Evolutionary conservation across 1,139 yeast genomes (phyloP), one percentile per base, ranked within the genome.

Genomic region (Suhomyces terraborum): DNA sequence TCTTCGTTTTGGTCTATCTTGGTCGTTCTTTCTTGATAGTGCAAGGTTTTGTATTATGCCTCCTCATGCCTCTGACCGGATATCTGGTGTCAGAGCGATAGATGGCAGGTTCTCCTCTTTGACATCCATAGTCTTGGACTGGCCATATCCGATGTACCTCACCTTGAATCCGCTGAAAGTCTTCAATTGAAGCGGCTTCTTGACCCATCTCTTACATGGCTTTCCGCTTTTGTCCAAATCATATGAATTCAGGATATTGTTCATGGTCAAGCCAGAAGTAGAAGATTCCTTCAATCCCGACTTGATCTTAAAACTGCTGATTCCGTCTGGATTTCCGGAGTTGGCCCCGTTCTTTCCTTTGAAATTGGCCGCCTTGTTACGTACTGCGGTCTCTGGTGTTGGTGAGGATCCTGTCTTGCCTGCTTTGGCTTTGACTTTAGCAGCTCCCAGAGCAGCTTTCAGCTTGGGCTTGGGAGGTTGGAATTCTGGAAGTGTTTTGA

Each of bases 161-260:
- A 76, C 73, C 47, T 69, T 69, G 53, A 52, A 52, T 9, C 87
- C 85, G 9, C 83, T 79, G 52, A 81, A 80, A n/a, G 82, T 74
- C 56, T 76, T 77, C 49, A 81, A 69, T 36, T 64, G 61, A 8
- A 59, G 51, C 1, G 76, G 73, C 40, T 66, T 63, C 52, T 77
- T 77, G 7, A 53, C 58, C 86, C 87, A 81, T 50, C 65, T 69
- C 41, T 75, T 67, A 27, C 70, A 67, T 17, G 79, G 77, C 40
- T 63, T 68, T 2, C 82, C 81, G 8, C 75, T 59, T 46, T 73
- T 72, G 49, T 79, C 84, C 44, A 73, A 77, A 16, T 61, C 48
- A 41, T 61, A 60, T 16, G 47, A 53, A 2, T 60, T 60, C 38
- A 59, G 61, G 13, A 64, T 59, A 38, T 64, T 59, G 46, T 69